Evolutionary conservation across 2,329 filamentous ascomycete species (phyloP), one percentile per base, ranked within the genome.

Genomic region (Ophiostoma australiae): DNA sequence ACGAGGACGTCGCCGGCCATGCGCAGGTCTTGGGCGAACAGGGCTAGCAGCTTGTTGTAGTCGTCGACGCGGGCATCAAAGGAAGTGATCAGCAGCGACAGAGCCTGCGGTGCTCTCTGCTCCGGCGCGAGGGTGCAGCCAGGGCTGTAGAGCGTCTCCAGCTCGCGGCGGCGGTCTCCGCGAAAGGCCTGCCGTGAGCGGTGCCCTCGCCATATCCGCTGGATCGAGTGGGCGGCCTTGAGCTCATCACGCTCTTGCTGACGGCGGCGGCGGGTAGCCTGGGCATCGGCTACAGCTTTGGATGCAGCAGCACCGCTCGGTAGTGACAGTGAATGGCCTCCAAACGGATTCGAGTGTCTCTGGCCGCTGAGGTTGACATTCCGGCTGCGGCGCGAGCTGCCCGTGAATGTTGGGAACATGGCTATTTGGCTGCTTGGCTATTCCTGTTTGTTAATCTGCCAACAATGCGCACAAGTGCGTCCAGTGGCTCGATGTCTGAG

Each of bases 321-420:
- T 4, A 86, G 82, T 20, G 82, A 82, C 84, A 88, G 87, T 61
- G 84, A 82, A 41, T 85, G 84, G 75, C 87, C 87, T 72, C 86
- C 89, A 79, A 95, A 97, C 3, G 93, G 92, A 77, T 97, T 97
- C 69, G 84, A 84, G 74, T 87, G 88, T 63, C 77, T 78, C 76
- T 94, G 90, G 73, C 93, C 95, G 75, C 93, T 95, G 73, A 99
- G 89, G 81, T 98, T 97, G 78, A 98, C 93, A 79, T 97, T 94
- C 75, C 95, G 90, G 73, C 91, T 90, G 75, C 92, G 91, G 77
- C 92, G 90, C 76, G 93, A 92, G 80, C 83, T 92, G 76, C 95
- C 95, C 33, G 92, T 95, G 82, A 99, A 99, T 70, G 91, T 93
- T 73, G 91, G 90, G 82, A 95, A 96, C 94, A 97, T 97, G 78